phyloP scores from a whole-genome alignment of 176 grass and related monocot genomes.

The Rhipidocladum racemiflorum region DNA sequence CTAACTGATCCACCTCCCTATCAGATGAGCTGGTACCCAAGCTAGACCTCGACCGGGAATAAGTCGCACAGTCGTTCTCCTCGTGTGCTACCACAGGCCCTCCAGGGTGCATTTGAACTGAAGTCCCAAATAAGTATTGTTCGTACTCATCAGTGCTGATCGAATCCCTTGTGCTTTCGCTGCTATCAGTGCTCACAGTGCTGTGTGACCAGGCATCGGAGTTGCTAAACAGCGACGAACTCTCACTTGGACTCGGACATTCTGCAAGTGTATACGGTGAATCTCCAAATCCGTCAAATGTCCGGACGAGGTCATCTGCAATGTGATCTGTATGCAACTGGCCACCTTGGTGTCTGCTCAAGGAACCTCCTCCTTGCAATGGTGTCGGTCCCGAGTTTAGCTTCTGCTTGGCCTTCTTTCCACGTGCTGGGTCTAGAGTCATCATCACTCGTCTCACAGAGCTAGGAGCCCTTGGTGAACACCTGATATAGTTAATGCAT shows the following conservation, averaged over 20 bases:
- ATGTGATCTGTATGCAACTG: slow-evolving; percentile 8
- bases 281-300: slow-evolving; percentile 29
- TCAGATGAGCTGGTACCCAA: slow-evolving; percentile 48
- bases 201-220: slow-evolving; percentile 60
- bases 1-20: slow-evolving; percentile 14
- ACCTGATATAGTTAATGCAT: slow-evolving; percentile 43
- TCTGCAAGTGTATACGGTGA: slow-evolving; percentile 40
- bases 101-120: slow-evolving; percentile 39
- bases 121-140: slow-evolving; percentile 31
- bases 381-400: neutral
- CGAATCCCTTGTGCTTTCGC: slow-evolving; percentile 69
- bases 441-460: slow-evolving; percentile 53
- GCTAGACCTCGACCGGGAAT: slow-evolving; percentile 31
- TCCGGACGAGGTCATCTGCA: slow-evolving; percentile 1
- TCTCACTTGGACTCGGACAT: slow-evolving; percentile 68
- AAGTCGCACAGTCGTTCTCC: neutral
- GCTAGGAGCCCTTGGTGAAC: slow-evolving; percentile 78
- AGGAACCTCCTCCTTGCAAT: slow-evolving; percentile 23
- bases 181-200: slow-evolving; percentile 57
- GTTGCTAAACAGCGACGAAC: slow-evolving; percentile 78
- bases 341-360: slow-evolving; percentile 19
- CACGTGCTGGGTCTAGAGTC: slow-evolving; percentile 31
- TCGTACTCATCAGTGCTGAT: slow-evolving; percentile 73
- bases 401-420: slow-evolving; percentile 41
- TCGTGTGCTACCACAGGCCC: slow-evolving; percentile 10